Evolutionary conservation across 257 asterid genomes (phyloP).

Genomic region (Nicotiana noctiflora): DNA sequence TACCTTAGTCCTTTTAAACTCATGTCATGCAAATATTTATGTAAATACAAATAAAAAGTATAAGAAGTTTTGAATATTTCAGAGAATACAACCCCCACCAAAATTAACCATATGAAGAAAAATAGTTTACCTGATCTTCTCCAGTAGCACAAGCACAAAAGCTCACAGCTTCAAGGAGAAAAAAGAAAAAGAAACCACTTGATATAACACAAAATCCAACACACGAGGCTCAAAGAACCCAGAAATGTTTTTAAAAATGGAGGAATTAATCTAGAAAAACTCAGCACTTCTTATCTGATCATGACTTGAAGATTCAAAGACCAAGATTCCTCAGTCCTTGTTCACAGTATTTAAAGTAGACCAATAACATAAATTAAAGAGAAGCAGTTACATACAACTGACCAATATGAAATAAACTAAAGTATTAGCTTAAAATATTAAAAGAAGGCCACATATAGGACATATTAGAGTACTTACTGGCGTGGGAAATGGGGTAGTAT

Average conservation of each 20-base stretch:
- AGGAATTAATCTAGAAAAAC: neutral
- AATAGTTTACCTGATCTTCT: neutral
- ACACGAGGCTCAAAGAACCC: neutral
- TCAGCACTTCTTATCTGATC: neutral
- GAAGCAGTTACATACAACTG: too few species aligned
- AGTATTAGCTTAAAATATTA: too few species aligned
- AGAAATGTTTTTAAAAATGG: neutral
- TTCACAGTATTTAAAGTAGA: neutral
- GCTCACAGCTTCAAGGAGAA: neutral
- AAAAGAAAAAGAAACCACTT: neutral
- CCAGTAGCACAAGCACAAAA: neutral
- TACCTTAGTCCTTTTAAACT: too few species aligned
- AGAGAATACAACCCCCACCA: neutral
- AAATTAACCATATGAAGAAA: neutral
- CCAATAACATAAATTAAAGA: neutral
- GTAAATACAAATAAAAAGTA: too few species aligned
- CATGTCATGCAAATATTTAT: too few species aligned
- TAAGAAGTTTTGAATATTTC: too few species aligned
- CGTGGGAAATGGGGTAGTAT: neutral
- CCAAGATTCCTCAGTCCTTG: neutral
- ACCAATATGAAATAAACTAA: too few species aligned
- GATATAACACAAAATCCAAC: neutral
- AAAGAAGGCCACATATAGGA: neutral
- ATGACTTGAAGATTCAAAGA: neutral
- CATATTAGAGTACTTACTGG: too few species aligned